Evolutionary conservation across 2,329 filamentous ascomycete genomes (phyloP).

Genomic region (Magnaporthiopsis rhizophila): DNA sequence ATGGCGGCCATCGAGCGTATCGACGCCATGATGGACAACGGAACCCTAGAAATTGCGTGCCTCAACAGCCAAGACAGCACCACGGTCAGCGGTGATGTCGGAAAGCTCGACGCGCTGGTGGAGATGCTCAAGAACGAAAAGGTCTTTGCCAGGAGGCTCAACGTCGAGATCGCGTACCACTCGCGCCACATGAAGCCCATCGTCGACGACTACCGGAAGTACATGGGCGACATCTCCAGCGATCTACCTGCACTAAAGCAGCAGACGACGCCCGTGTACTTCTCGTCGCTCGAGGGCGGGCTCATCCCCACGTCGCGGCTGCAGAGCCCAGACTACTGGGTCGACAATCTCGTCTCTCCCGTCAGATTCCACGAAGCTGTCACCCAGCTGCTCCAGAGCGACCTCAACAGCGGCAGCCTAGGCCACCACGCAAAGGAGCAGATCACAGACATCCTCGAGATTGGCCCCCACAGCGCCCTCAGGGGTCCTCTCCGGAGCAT

Average conservation of each 20-base stretch:
- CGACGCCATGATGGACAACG: conserved; percentile 15
- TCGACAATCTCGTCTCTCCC: conserved; percentile 20
- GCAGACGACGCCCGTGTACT: conserved; percentile 12
- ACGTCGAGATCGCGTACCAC: conserved; percentile 25
- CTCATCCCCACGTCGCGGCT: conserved; percentile 11
- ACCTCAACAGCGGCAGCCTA: background rate
- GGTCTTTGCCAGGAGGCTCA: conserved; percentile 19
- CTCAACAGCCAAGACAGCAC: conserved; percentile 18
- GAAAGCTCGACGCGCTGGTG: conserved; percentile 15
- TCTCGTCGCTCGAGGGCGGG: conserved; percentile 16
- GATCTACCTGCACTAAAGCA: background rate
- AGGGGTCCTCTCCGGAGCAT: conserved; percentile 19
- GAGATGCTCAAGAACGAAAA: conserved; percentile 12
- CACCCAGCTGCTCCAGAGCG: conserved; percentile 12
- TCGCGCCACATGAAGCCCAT: conserved; percentile 21
- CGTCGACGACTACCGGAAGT: conserved; percentile 15
- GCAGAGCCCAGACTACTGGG: conserved; percentile 19
- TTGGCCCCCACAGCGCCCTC: conserved; percentile 20
- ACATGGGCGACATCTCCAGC: conserved; percentile 12
- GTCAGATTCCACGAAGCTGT: conserved; percentile 20
- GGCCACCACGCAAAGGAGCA: conserved; percentile 2
- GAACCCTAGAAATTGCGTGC: conserved; percentile 13
- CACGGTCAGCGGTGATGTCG: conserved; percentile 18
- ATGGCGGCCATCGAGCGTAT: conserved; percentile 11
- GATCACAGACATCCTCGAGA: conserved; percentile 18